Conservation (phyloP, 768 basidiomycete species). For the Hygrocybe coccinea region DNA sequence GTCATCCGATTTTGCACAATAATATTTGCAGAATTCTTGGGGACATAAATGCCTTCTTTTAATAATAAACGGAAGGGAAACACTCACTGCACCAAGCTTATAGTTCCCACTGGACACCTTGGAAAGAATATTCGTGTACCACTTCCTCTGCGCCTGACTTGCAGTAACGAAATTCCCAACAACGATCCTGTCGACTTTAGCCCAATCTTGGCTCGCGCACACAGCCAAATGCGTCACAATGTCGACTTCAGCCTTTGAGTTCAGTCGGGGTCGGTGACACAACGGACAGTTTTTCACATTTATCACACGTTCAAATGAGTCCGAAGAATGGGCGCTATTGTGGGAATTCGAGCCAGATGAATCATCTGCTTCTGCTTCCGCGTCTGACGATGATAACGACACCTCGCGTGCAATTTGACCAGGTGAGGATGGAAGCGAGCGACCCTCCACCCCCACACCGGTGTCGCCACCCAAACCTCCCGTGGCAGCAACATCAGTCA, state of each 20-base stretch:
- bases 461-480: slow-evolving; percentile 3
- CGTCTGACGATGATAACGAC: slow-evolving; percentile 13
- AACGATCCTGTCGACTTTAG: slow-evolving; percentile 79
- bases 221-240: slow-evolving; percentile 97
- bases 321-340: slow-evolving; percentile 15
- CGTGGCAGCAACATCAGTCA: slow-evolving; percentile 29
- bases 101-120: slow-evolving; percentile 88
- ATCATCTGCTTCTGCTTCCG: slow-evolving; percentile 27
- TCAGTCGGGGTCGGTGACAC: slow-evolving; percentile 84
- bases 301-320: slow-evolving; percentile 76
- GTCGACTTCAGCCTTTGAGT: slow-evolving; percentile 84
- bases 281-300: slow-evolving; percentile 93
- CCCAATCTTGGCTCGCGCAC: slow-evolving; percentile 93
- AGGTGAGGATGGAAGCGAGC: not conserved
- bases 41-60: slow-evolving; percentile 4
- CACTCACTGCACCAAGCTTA: slow-evolving; percentile 81
- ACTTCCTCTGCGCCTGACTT: slow-evolving; percentile 93
- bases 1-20: slow-evolving; percentile 93
- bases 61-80: too few species aligned
- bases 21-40: slow-evolving; percentile 93
- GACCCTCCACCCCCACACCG: not conserved
- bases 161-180: slow-evolving; percentile 94
- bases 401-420: not conserved
- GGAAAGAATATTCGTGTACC: slow-evolving; percentile 85
- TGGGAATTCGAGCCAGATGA: slow-evolving; percentile 12